Evolutionary conservation across 768 basidiomycete species (phyloP), one percentile per base, ranked within the genome.

Genomic region (Paxillus rubicundulus): DNA sequence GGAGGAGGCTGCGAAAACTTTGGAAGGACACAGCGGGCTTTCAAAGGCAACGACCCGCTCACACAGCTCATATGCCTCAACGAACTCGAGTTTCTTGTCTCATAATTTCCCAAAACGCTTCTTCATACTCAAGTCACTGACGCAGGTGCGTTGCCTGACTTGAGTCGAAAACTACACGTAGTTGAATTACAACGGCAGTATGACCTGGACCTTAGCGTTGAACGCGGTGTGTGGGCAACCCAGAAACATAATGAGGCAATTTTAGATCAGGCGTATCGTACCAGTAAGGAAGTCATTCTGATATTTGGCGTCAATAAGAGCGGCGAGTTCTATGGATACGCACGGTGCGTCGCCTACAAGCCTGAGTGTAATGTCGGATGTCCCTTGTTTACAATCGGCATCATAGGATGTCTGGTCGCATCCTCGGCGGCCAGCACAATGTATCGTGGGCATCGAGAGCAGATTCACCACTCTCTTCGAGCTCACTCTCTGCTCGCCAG

Each of bases 251-350:
- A 96, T 62, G 92, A 97, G 70, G 83, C 82, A 9, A 84, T 96
- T 44, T 75, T 97, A 14, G 93, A 98, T 58, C 92, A 92, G 67
- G 95, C 96, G 1, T 98, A 77, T 68, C 84, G 94, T n/a, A 97
- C 92, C 3, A 87, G 87, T 56, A 79, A 81, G 57, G 89, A 95
- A 21, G 95, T 98, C 4, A 89, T 78, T 62, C 78, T 98, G 40
- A 84, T 98, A 52, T 98, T 98, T 61, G 82, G 93, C 33, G 96
- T 90, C 16, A 98, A 98, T 72, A 92, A 88, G 66, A 89, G 88
- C 51, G 93, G 96, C 33, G 92, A 92, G 67, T 98, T 97, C 65
- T 97, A 88, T 62, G 95, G 95, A 18, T 95, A 91, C 65, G 94
- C 92, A 10, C 83, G 80, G 85, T 92, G 70, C 54, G 64, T 58